phyloP scores from a whole-genome alignment of 2,329 filamentous ascomycete genomes.

The Colletotrichum sp. region DNA sequence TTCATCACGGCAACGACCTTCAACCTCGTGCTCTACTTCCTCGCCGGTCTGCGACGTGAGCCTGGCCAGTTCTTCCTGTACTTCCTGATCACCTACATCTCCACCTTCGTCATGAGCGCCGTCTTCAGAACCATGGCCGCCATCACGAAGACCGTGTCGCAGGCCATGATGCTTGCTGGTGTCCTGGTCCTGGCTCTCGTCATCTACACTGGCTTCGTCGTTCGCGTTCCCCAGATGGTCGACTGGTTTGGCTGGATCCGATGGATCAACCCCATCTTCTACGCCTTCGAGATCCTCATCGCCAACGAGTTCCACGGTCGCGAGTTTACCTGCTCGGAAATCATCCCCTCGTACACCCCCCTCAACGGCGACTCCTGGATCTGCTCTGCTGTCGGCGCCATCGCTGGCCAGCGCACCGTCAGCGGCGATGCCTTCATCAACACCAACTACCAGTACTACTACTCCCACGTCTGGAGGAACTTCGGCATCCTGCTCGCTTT shows the following conservation, averaged over 20 bases:
- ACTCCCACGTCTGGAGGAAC: slow-evolving; percentile 68
- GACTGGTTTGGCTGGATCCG: slow-evolving; percentile 79
- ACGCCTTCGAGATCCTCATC: slow-evolving; percentile 75
- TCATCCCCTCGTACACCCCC: slow-evolving; percentile 51
- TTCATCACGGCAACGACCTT: slow-evolving; percentile 54
- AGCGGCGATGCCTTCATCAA: slow-evolving; percentile 66
- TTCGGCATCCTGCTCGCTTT: slow-evolving; percentile 72
- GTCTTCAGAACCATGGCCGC: slow-evolving; percentile 78
- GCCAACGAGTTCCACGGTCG: slow-evolving; percentile 73
- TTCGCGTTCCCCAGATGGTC: slow-evolving; percentile 62
- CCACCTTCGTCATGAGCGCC: slow-evolving; percentile 76
- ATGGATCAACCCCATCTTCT: slow-evolving; percentile 75
- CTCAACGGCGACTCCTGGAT: slow-evolving; percentile 52
- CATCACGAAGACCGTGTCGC: slow-evolving; percentile 68
- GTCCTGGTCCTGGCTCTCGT: slow-evolving; percentile 64
- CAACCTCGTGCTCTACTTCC: slow-evolving; percentile 64
- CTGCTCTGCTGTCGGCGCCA: slow-evolving; percentile 59
- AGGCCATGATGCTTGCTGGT: slow-evolving; percentile 58
- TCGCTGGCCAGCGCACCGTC: slow-evolving; percentile 57
- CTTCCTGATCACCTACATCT: slow-evolving; percentile 70
- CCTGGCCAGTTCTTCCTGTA: slow-evolving; percentile 78
- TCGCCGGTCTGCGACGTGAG: slow-evolving; percentile 58
- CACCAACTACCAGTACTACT: slow-evolving; percentile 59
- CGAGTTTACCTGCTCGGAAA: slow-evolving; percentile 58
- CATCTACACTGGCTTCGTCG: slow-evolving; percentile 64